Evolutionary conservation across 306 rosid genomes (phyloP), one percentile per base, ranked within the genome.

Genomic region (Cucurbita argyrosperma): DNA sequence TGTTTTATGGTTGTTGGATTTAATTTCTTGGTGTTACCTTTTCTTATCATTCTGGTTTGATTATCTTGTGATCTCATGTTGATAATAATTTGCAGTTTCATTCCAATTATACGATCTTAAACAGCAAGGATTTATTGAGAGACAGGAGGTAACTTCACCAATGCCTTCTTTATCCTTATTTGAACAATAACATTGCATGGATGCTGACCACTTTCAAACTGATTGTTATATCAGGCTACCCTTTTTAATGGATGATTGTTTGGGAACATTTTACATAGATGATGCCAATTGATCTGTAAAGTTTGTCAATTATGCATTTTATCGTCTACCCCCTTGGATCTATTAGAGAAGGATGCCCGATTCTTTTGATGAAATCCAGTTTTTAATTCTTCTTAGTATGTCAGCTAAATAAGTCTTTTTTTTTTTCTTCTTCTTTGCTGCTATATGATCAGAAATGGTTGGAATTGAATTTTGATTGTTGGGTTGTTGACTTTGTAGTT

Each of bases 51-150:
- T 54, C 52, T 53, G 16, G 55, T 69, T 43, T 37, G 19, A 56
- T 40, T 50, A 37, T 40, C 35, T 9, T 26, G 46, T 43, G 10
- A 18, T 19, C 50, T 72, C 10, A 23, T 49, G 61, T 62, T 61
- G 37, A 39, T 83, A 83, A 40, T 63, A 40, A 43, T 65, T 86
- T 84, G 80, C 92, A 91, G 97, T 91, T 91, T 82, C 86, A 69
- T 91, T 91, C 86, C 81, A 77, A 70, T 76, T 91, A 72, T 91
- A 91, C 72, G 96, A 91, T 81, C 89, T 91, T 64, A 89, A 85
- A 80, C 92, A 85, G 37, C 96, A 87, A 80, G 97, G 96, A 18
- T 87, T 74, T 83, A 89, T 91, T 74, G 86, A 82, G 83, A 85
- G 92, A 64, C 80, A 86, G 52, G 92, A 91, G 96, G 97, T 89